Evolutionary conservation across 2,329 filamentous ascomycete species (phyloP), one percentile per base, ranked within the genome.

Genomic region (Paracorniculantispora psalliotae): DNA sequence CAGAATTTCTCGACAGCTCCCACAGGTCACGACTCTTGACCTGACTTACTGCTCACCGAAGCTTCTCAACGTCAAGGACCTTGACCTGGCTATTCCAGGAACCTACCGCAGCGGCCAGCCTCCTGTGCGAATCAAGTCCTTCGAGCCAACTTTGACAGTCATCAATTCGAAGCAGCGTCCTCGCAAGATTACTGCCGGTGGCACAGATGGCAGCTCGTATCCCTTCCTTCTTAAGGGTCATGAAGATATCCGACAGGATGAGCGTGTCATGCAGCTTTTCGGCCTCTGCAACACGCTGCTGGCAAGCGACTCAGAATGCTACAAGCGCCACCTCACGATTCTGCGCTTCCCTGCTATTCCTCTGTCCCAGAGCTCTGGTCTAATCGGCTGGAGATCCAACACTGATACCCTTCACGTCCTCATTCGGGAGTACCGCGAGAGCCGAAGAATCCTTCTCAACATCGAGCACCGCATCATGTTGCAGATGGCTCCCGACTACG

Each of bases 391-490:
- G 90, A 92, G 99, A 23, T 92, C 91, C 12, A 97, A 99, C 77
- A 97, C 91, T 68, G 94, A 99, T 72, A 99, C 96, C 0, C 79
- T 99, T 17, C 96, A 99, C 71, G 90, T 96, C 19, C 83, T 99
- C 49, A 99, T 99, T 68, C 86, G 94, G 63, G 94, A 99, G 72
- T 99, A 99, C 71, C 90, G 94, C 62, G 96, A 99, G 73, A 96
- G 90, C 65, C 87, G 94, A 57, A 96, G 97, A 77, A 99, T 99
- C 64, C 78, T 99, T 41, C 87, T 99, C 65, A 99, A 99, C 70
- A 99, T 99, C 64, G 94, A 99, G 76, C 94, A 99, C 71, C 89
- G 96, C 46, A 99, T 99, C 72, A 99, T 99, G 94, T 80, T 99
- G 59, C 96, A 99, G 73, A 99, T 99, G 94, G 94, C 94, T 25